Conservation (phyloP, 306 rosid species). For the Vigna reflexopilosa region DNA sequence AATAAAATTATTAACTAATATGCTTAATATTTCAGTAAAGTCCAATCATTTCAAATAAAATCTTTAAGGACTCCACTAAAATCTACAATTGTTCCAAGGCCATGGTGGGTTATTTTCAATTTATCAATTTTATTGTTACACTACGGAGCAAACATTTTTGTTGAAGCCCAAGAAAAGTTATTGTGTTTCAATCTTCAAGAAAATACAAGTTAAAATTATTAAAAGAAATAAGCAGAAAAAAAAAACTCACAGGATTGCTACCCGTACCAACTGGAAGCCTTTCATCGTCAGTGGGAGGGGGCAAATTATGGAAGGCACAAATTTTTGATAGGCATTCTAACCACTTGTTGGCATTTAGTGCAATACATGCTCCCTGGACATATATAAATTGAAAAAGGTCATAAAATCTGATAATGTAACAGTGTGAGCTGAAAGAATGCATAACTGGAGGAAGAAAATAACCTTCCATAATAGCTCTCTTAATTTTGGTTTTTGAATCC, state of each 20-base stretch:
- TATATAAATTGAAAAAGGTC: slow-evolving; percentile 31
- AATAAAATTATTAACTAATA: slow-evolving; percentile 14
- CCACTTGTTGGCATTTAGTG: slow-evolving; percentile 83
- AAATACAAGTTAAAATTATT: slow-evolving; percentile 29
- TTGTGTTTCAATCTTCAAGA: slow-evolving; percentile 24
- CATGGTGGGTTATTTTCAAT: slow-evolving; percentile 24
- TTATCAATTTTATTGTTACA: slow-evolving; percentile 35
- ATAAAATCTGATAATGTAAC: slow-evolving; percentile 39
- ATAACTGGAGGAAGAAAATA: slow-evolving; percentile 31
- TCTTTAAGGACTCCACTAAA: slow-evolving; percentile 13
- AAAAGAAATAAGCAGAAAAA: slow-evolving; percentile 27
- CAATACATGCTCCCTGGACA: slow-evolving; percentile 89
- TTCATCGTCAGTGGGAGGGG: slow-evolving; percentile 81
- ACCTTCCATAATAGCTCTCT: slow-evolving; percentile 96
- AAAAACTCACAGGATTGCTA: slow-evolving; percentile 94
- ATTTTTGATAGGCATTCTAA: slow-evolving; percentile 67
- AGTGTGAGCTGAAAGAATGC: slow-evolving; percentile 21
- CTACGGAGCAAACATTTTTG: slow-evolving; percentile 18
- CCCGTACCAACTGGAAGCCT: slow-evolving; percentile 98
- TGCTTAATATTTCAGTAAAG: slow-evolving; percentile 24
- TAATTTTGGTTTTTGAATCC: slow-evolving; percentile 78
- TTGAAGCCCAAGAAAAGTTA: slow-evolving; percentile 27
- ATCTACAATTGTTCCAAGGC: slow-evolving; percentile 34
- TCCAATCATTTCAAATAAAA: slow-evolving; percentile 16
- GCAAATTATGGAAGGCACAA: slow-evolving; percentile 74